A percentile compares a stretch with the other conserved stretches of the same genome.
These are phyloP conservation scores for Penstemon newberryi DNA, from an alignment of 257 asterid species.

Conservation along the genomic window DNA sequence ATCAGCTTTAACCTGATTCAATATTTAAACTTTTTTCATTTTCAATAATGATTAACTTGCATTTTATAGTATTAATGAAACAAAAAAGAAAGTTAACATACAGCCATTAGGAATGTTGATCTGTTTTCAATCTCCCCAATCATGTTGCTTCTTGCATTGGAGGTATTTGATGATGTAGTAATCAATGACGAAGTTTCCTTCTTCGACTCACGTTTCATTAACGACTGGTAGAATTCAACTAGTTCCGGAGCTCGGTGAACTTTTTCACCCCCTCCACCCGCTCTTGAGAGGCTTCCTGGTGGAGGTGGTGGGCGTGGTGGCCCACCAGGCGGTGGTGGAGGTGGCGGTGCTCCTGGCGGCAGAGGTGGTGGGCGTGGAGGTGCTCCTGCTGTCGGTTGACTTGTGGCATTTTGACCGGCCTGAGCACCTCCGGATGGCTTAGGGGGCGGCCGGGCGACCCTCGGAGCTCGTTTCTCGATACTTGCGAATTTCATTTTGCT, in stretches of 20 bases:
- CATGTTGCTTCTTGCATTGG: constrained; percentile 90
- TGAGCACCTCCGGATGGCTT: constrained; percentile 54
- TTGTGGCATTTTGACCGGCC: constrained; percentile 32
- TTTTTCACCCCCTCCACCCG: constrained; percentile 69
- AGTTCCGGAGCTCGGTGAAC: constrained; percentile 97
- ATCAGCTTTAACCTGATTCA: constrained; percentile 91
- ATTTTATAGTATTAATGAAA: not conserved
- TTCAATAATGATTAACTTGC: constrained; percentile 26
- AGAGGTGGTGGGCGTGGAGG: constrained; percentile 85
- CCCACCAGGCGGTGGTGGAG: constrained; percentile 84
- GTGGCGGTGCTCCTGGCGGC: constrained; percentile 74
- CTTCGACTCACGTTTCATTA: constrained; percentile 95
- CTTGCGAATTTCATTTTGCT: constrained; percentile 75
- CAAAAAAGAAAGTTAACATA: constrained; percentile 37
- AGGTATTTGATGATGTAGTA: constrained; percentile 55
- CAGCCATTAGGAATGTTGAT: constrained; percentile 91
- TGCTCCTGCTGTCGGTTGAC: constrained; percentile 46
- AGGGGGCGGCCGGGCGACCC: constrained; percentile 91
- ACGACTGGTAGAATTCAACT: constrained; percentile 88
- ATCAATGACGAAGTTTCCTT: constrained; percentile 67
- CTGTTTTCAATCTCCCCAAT: constrained; percentile 95
- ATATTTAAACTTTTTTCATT: constrained; percentile 11
- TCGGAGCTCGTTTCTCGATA: constrained; percentile 78
- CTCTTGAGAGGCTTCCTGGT: constrained; percentile 65
- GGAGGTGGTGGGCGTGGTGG: constrained; percentile 96